Percentiles rank a stretch among this genome's conserved stretches.
Conservation (phyloP, 2,329 filamentous ascomycete genomes). For the Chaetomiaceae sp. region DNA sequence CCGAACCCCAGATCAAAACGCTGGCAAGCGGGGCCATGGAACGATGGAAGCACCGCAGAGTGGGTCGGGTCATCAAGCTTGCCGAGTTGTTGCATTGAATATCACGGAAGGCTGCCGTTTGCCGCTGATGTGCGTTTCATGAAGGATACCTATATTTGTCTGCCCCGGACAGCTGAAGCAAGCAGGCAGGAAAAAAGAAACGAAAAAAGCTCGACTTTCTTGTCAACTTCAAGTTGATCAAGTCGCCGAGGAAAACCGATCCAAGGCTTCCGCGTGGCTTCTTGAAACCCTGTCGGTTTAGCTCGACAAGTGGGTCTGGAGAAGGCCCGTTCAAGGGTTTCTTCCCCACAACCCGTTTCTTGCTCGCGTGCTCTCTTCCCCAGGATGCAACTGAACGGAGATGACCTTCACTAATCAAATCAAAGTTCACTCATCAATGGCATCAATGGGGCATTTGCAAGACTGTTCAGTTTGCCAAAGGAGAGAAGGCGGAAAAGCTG, state of each 20-base stretch:
- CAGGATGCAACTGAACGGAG: background rate
- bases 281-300: background rate
- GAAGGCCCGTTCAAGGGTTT: background rate
- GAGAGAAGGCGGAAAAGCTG: background rate
- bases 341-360: background rate
- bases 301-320: background rate
- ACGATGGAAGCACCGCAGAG: background rate
- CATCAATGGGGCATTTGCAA: too few species aligned
- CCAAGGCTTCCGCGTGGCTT: background rate
- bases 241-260: too few species aligned
- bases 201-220: too few species aligned
- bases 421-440: too few species aligned
- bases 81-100: background rate
- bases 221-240: too few species aligned
- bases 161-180: too few species aligned
- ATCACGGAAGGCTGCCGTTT: background rate
- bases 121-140: too few species aligned
- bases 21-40: background rate
- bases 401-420: too few species aligned
- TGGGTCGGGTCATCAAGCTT: conserved; percentile 13
- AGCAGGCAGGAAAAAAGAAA: too few species aligned
- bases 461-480: too few species aligned
- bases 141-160: background rate
- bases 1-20: conserved; percentile 7
- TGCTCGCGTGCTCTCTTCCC: conserved; percentile 3